These are phyloP conservation scores for Hortiboletus campestris DNA, from an alignment of 768 basidiomycete genomes.

Conservation along the genomic window DNA sequence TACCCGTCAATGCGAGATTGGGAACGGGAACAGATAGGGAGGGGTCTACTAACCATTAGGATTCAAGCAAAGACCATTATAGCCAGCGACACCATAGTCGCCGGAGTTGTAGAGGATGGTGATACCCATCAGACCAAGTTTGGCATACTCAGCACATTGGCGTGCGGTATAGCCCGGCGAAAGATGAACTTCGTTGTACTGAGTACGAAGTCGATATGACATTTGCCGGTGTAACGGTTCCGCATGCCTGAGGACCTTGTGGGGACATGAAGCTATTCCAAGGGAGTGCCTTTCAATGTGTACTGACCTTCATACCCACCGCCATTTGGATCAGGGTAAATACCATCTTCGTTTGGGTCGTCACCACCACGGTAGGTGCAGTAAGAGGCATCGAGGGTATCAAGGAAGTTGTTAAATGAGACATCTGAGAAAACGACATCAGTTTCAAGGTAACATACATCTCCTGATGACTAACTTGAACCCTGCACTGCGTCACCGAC, in stretches of 20 bases:
- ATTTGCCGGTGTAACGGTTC: slow-evolving; percentile 32
- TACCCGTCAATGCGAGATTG: slow-evolving; percentile 7
- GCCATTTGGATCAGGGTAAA: slow-evolving; percentile 23
- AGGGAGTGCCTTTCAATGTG: not conserved
- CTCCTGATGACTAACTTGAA: slow-evolving; percentile 8
- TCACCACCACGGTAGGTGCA: slow-evolving; percentile 37
- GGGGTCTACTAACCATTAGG: slow-evolving; percentile 20
- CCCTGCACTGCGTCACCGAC: slow-evolving; percentile 29
- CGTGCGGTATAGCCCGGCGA: slow-evolving; percentile 37
- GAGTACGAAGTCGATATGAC: slow-evolving; percentile 44
- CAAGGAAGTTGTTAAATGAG: slow-evolving; percentile 36
- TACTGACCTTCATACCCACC: slow-evolving; percentile 25
- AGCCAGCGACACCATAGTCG: slow-evolving; percentile 44
- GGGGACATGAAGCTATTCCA: not conserved
- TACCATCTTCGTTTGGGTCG: slow-evolving; percentile 27
- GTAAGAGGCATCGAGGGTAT: slow-evolving; percentile 35
- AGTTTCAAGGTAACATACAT: not conserved
- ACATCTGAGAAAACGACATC: slow-evolving; percentile 13
- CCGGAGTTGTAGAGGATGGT: slow-evolving; percentile 46
- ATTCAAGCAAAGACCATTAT: slow-evolving; percentile 11
- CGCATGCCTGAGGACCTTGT: slow-evolving; percentile 36
- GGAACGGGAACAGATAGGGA: not conserved
- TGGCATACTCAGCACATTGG: slow-evolving; percentile 45
- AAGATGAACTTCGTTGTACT: slow-evolving; percentile 36
- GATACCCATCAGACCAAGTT: slow-evolving; percentile 41